These are phyloP conservation scores for Suillus placidus DNA, from an alignment of 768 basidiomycete genomes.

Conservation along the genomic window DNA sequence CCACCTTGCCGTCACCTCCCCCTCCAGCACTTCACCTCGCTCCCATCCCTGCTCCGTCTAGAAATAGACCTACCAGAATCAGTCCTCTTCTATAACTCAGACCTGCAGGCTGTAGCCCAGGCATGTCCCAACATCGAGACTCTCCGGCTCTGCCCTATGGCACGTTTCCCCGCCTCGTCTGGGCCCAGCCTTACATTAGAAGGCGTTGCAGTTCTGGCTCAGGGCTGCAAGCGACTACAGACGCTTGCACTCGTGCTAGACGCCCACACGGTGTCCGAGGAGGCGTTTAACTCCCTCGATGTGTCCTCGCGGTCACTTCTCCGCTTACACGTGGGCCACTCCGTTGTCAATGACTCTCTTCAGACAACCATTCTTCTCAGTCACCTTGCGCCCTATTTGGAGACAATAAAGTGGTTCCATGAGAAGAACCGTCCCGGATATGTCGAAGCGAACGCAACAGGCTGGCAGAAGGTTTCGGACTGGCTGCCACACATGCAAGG, in stretches of 20 bases:
- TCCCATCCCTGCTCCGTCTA: conserved; percentile 60
- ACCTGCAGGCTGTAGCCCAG: conserved; percentile 58
- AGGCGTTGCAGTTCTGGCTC: conserved; percentile 59
- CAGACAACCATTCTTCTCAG: conserved; percentile 72
- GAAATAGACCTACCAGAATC: conserved; percentile 83
- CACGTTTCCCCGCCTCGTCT: conserved; percentile 58
- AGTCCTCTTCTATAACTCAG: conserved; percentile 60
- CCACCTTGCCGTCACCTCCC: conserved; percentile 62
- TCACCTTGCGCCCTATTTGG: conserved; percentile 73
- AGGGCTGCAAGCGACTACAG: conserved; percentile 61
- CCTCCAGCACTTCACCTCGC: conserved; percentile 55
- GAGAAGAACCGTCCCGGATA: conserved; percentile 75
- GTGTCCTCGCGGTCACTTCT: conserved; percentile 67
- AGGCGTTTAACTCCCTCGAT: conserved; percentile 47
- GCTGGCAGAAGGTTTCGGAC: conserved; percentile 71
- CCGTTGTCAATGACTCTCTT: conserved; percentile 70
- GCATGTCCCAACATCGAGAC: conserved; percentile 71
- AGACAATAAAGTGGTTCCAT: conserved; percentile 74
- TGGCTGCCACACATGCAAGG: conserved; percentile 73
- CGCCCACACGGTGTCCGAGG: conserved; percentile 48
- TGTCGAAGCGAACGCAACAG: conserved; percentile 64
- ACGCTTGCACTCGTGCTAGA: conserved; percentile 69
- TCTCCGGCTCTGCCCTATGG: conserved; percentile 67
- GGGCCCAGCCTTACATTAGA: conserved; percentile 65
- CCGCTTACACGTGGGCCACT: conserved; percentile 77